A percentile compares a stretch with the other conserved stretches of the same genome.
phyloP scores from a whole-genome alignment of 2,329 filamentous ascomycete species.

The Daldinia sp. region DNA sequence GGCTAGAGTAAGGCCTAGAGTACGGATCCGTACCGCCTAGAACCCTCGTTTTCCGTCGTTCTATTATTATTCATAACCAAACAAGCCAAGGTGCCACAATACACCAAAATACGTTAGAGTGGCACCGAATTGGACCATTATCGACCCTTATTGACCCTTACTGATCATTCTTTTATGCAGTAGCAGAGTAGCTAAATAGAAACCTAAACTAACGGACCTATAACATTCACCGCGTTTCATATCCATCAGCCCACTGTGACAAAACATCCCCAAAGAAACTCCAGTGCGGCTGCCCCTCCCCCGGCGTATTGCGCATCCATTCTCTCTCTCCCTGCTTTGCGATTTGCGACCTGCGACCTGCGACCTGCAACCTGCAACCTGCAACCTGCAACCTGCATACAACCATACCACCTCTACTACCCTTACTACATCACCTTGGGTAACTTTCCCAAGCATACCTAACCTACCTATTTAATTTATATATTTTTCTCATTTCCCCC shows the following conservation, averaged over 20 bases:
- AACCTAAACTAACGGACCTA: slow-evolving; percentile 31
- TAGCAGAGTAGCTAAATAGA: too few species aligned
- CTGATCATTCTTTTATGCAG: not conserved
- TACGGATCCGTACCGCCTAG: slow-evolving; percentile 30
- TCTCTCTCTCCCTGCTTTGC: too few species aligned
- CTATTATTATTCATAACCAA: slow-evolving; percentile 15
- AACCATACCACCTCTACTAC: not conserved
- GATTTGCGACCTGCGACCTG: not conserved
- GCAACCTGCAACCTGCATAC: not conserved
- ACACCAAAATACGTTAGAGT: not conserved
- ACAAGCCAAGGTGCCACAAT: not conserved
- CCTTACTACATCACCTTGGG: too few species aligned
- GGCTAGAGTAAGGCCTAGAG: too few species aligned
- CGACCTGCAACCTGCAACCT: not conserved
- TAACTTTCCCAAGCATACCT: too few species aligned
- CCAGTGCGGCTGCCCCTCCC: not conserved
- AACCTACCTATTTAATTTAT: slow-evolving; percentile 12
- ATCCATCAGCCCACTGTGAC: slow-evolving; percentile 27
- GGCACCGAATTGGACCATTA: slow-evolving; percentile 18
- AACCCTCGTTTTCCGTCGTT: slow-evolving; percentile 1
- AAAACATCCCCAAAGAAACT: not conserved
- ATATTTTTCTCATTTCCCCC: slow-evolving; percentile 9
- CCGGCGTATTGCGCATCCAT: not conserved
- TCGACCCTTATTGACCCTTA: not conserved
- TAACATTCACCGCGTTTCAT: slow-evolving; percentile 30